Percentiles rank a stretch among this genome's conserved stretches.
Evolutionary conservation across 2,329 filamentous ascomycete genomes (phyloP).

Genomic region (Paecilomyces dactylethromorphus): DNA sequence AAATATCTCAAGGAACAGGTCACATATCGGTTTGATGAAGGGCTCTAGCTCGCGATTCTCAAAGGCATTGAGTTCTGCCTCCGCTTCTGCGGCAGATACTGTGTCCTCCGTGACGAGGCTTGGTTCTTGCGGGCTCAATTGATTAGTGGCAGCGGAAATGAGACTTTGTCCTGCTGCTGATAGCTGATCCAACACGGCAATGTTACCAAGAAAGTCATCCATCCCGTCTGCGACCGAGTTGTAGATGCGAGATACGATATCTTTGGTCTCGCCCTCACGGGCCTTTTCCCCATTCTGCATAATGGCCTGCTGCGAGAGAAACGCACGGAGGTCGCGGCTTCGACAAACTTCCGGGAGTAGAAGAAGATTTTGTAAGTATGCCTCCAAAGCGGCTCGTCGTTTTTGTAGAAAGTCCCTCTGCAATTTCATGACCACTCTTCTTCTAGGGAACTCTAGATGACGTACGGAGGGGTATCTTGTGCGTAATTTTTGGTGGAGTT

Average conservation of each 20-base stretch:
- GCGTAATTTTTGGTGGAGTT: constrained; percentile 83
- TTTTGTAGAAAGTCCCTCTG: constrained; percentile 95
- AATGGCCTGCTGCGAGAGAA: constrained; percentile 80
- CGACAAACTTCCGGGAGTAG: constrained; percentile 88
- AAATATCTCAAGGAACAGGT: constrained; percentile 93
- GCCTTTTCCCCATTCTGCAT: constrained; percentile 58
- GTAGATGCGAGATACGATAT: constrained; percentile 91
- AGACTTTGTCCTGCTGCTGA: constrained; percentile 89
- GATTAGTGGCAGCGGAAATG: constrained; percentile 46
- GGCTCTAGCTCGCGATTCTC: constrained; percentile 85
- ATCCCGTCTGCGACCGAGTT: constrained; percentile 96
- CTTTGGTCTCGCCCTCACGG: constrained; percentile 59
- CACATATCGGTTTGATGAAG: constrained; percentile 97
- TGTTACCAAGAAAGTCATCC: constrained; percentile 95
- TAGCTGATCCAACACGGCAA: constrained; percentile 89
- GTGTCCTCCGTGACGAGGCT: constrained; percentile 41
- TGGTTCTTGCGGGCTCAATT: constrained; percentile 43
- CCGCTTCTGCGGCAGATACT: constrained; percentile 63
- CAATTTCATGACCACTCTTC: constrained; percentile 91
- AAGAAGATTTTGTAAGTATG: constrained; percentile 75
- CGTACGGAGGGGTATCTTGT: constrained; percentile 80
- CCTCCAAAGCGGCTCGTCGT: constrained; percentile 73
- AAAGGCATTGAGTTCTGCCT: constrained; percentile 89
- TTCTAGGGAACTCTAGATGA: constrained; percentile 82
- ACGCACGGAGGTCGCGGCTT: constrained; percentile 83